A percentile compares a stretch with the other conserved stretches of the same genome.
These are phyloP conservation scores for Rhizomucor pusillus DNA, from an alignment of 371 early-diverging fungal species.

Conservation along the genomic window DNA sequence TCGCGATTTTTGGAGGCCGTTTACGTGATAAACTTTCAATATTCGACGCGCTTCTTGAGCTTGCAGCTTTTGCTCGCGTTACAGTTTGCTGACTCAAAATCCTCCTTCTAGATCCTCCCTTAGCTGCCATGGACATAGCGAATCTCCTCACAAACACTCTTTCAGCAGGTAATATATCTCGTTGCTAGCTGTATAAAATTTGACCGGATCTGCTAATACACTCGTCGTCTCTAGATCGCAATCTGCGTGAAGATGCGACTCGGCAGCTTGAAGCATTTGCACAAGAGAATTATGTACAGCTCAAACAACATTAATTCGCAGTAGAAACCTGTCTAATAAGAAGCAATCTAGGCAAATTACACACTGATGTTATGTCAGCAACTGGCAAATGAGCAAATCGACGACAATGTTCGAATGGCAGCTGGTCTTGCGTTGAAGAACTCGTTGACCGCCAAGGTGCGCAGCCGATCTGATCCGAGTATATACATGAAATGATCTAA, in stretches of 20 bases:
- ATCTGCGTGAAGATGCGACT: conserved; percentile 74
- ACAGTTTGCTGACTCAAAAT: neutral
- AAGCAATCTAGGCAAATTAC: conserved; percentile 75
- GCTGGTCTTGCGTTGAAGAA: conserved; percentile 94
- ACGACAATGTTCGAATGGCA: conserved; percentile 62
- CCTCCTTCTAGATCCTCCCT: neutral
- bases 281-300: conserved; percentile 77
- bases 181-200: neutral
- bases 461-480: neutral
- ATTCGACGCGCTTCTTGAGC: no score
- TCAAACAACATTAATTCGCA: neutral
- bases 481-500: neutral
- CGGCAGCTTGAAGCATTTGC: conserved; percentile 70
- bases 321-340: neutral
- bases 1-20: no score
- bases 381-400: conserved; percentile 70
- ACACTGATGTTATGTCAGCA: conserved; percentile 74
- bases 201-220: neutral
- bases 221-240: conserved; percentile 3
- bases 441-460: conserved; percentile 79
- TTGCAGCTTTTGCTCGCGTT: no score
- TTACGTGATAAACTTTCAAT: no score
- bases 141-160: conserved; percentile 75
- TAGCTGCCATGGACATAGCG: conserved; percentile 58
- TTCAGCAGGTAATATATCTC: conserved; percentile 56